A percentile compares a stretch with the other conserved stretches of the same genome.
Conservation (phyloP, 2,329 filamentous ascomycete species). For the Chaetomium sp. region DNA sequence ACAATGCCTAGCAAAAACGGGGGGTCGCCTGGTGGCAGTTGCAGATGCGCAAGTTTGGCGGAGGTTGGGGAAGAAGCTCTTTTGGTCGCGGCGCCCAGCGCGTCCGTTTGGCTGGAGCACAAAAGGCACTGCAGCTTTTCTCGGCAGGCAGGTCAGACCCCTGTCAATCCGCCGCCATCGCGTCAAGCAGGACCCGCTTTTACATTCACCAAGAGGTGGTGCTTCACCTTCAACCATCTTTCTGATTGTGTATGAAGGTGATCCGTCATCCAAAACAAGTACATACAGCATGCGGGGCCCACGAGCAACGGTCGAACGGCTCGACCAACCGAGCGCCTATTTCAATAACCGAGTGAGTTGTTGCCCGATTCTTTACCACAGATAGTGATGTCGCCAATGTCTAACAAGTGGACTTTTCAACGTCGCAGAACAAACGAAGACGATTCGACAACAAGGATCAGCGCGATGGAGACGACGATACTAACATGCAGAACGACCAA, state of each 20-base stretch:
- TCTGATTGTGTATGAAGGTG: too few relatives aligned
- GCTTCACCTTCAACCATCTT: neutral
- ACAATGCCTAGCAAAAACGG: neutral
- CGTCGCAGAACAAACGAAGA: conserved; percentile 62
- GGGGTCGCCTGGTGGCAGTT: neutral
- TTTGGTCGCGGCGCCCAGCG: neutral
- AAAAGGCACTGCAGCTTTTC: conserved; percentile 2
- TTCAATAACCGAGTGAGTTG: conserved; percentile 68
- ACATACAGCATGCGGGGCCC: conserved; percentile 28
- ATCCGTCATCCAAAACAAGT: neutral
- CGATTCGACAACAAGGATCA: conserved; percentile 49
- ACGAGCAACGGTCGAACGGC: conserved; percentile 75
- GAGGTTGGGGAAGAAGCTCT: conserved; percentile 5
- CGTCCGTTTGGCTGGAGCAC: conserved; percentile 4
- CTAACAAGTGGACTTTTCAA: conserved; percentile 5
- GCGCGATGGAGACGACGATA: conserved; percentile 53
- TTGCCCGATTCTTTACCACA: neutral
- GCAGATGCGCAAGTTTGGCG: conserved; percentile 2
- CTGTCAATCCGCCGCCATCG: neutral
- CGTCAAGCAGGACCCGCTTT: conserved; percentile 1
- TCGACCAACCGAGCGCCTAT: conserved; percentile 94
- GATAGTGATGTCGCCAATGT: neutral
- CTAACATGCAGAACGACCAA: conserved; percentile 39
- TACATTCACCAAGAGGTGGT: neutral
- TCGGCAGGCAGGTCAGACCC: conserved; percentile 2